Evolutionary conservation across 164 flowering plant species (phyloP), one percentile per base, ranked within the genome.

Genomic region (Pachysandra terminalis): DNA sequence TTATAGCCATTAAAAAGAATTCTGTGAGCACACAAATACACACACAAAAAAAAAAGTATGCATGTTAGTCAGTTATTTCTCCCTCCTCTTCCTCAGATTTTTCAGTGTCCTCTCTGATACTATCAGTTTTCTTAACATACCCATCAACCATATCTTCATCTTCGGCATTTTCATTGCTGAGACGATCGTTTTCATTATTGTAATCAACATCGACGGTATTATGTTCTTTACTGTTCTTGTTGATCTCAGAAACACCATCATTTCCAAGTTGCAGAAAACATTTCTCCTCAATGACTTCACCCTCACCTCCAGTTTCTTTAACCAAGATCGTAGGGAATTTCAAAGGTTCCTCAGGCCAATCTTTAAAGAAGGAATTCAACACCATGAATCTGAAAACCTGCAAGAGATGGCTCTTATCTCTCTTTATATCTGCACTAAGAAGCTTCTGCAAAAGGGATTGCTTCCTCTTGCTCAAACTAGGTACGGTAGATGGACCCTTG

Each of bases 381-480:
- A 78, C 86, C 90, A 90, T 85, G 78, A 92, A 90, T 79, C 90
- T 79, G 62, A 95, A 86, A 64, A 77, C 94, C 81, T 89, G 99
- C 78, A 95, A 72, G 61, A 90, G 71, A 37, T 66, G 90, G 68
- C 68, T 76, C 71, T 79, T 87, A 37, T 95, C 97, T 74, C 84
- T 83, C 72, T 66, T 84, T 41, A 90, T 76, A 56, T 95, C 97
- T 55, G 83, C 70, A 71, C 81, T 82, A 19, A 92, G 76, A 70
- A 95, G 92, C 85, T 92, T 95, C 83, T 92, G 79, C 77, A 92
- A 62, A 23, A 92, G 92, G 54, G 91, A 81, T 19, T 92, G 90
- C 54, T 80, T 72, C 72, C 76, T 80, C 63, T 70, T 68, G n/a
- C n/a, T n/a, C n/a, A n/a, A n/a, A n/a, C n/a, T n/a, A n/a, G n/a